phyloP scores from a whole-genome alignment of 345 rosid genomes.

The Brassica napus region DNA sequence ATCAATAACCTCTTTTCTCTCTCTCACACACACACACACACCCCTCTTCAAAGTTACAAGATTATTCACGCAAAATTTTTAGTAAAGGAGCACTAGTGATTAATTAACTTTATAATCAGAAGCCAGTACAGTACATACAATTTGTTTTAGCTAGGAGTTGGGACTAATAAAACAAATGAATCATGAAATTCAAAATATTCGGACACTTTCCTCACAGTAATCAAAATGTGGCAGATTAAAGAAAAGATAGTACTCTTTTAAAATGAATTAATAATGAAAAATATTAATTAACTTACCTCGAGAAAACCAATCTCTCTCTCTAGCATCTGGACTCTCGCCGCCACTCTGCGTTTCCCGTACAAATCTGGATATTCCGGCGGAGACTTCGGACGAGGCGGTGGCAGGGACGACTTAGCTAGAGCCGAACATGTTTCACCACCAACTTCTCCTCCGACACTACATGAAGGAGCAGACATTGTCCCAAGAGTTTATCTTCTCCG shows the following conservation, averaged over 20 bases:
- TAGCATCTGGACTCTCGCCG: constrained; percentile 80
- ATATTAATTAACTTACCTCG: constrained; percentile 52
- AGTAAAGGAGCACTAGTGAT: background rate
- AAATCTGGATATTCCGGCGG: constrained; percentile 97
- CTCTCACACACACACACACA: background rate
- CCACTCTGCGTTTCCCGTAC: constrained; percentile 81
- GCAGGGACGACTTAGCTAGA: constrained; percentile 48
- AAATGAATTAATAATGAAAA: background rate
- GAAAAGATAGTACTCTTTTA: background rate
- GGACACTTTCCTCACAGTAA: constrained; percentile 33
- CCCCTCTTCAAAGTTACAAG: background rate
- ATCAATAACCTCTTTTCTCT: constrained; percentile 15
- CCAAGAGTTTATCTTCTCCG: background rate
- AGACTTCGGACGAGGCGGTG: constrained; percentile 81
- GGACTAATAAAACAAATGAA: constrained; percentile 6
- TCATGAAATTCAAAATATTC: constrained; percentile 38
- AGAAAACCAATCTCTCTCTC: constrained; percentile 90
- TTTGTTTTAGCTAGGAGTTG: background rate
- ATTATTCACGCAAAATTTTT: background rate
- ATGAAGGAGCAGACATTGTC: constrained; percentile 47
- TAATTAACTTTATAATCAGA: constrained; percentile 5
- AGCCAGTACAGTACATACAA: constrained; percentile 4
- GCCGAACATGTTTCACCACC: constrained; percentile 38
- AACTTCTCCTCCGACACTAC: constrained; percentile 11
- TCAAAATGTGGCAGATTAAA: constrained; percentile 33